Conservation (phyloP, 2,329 filamentous ascomycete species). For the Verticillium klebahnii region DNA sequence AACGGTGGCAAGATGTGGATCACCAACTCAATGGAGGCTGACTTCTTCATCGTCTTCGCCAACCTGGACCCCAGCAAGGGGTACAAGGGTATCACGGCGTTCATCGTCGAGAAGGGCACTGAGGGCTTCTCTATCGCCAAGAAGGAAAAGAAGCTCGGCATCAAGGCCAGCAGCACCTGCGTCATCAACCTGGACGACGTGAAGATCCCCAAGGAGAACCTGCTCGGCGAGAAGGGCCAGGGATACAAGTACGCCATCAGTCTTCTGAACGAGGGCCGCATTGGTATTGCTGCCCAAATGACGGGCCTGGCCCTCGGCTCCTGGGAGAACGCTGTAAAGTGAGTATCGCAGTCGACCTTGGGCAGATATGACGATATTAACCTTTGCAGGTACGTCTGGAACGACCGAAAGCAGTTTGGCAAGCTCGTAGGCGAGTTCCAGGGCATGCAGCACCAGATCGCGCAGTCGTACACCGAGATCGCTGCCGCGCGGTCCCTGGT, state of each 20-base stretch:
- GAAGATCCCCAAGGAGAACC: slow-evolving; percentile 78
- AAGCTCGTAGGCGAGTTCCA: slow-evolving; percentile 93
- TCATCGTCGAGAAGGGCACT: slow-evolving; percentile 85
- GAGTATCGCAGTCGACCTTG: slow-evolving; percentile 21
- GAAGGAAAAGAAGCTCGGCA: slow-evolving; percentile 99
- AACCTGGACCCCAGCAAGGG: slow-evolving; percentile 89
- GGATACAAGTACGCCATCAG: slow-evolving; percentile 98
- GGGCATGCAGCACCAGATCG: slow-evolving; percentile 98
- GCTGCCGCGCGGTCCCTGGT: slow-evolving; percentile 85
- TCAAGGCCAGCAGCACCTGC: slow-evolving; percentile 92
- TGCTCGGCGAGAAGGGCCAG: slow-evolving; percentile 82
- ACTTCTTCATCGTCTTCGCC: slow-evolving; percentile 96
- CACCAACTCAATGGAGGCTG: slow-evolving; percentile 91
- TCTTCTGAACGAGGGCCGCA: slow-evolving; percentile 91
- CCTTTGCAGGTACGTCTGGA: slow-evolving; percentile 75
- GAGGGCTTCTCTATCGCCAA: slow-evolving; percentile 93
- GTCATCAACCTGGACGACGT: slow-evolving; percentile 98
- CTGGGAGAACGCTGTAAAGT: slow-evolving; percentile 87
- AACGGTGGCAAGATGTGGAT: slow-evolving; percentile 99
- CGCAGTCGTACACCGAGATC: slow-evolving; percentile 93
- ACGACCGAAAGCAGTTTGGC: slow-evolving; percentile 96
- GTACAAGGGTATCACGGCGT: slow-evolving; percentile 96
- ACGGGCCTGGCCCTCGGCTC: slow-evolving; percentile 91
- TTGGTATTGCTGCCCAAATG: slow-evolving; percentile 98
- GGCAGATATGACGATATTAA: background rate